Base-by-base conservation (phyloP, 2,329 filamentous ascomycete genomes). In the Botryotinia narcissicola region DNA sequence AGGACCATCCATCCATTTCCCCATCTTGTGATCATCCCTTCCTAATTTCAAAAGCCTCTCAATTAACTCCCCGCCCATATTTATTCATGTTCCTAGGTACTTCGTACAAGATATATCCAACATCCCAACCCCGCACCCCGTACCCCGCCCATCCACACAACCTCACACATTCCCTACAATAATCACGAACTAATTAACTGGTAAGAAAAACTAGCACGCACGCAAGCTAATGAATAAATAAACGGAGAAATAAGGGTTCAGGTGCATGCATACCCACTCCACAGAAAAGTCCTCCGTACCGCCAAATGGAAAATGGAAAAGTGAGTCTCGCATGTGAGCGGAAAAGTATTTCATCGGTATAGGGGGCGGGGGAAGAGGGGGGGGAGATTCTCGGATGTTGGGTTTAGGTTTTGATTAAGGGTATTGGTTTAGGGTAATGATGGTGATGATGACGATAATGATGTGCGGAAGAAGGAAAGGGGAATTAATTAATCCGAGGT, bases 401-500 rank as follows among this genome's bases (percentile, higher is more conserved):
- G 18, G 20, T 9, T 59, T 32, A 7, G 42, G 84, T 93, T 78
- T 94, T 32, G 32, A 32, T 32, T 32, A 32, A 32, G 32, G 35
- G 35, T 35, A 5, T 35, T 35, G 73, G n/a, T 1, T 20, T 87
- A 85, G 64, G 85, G 87, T 71, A 88, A 89, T 92, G 29, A 88
- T 88, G 14, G 89, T 92, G 78, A 46, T 20, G 44, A 46, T 9
- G 7, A 44, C 18, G 42, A 44, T 20, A 20, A 98, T 97, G 84
- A 94, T 37, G 37, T 37, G 37, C 8, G 37, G 8, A 93, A 84
- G 46, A 25, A 48, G 4, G 8, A 12, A 42, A 25, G 9, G 22
- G 22, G 25, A 51, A n/a, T 51, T 51, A n/a, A n/a, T 51, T 51
- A 4, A 51, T 51, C 48, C 48, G 48, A 51, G 25, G 48, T 51